These are phyloP conservation scores for Solanum raphanifolium DNA, from an alignment of 257 asterid genomes.

Conservation along the genomic window DNA sequence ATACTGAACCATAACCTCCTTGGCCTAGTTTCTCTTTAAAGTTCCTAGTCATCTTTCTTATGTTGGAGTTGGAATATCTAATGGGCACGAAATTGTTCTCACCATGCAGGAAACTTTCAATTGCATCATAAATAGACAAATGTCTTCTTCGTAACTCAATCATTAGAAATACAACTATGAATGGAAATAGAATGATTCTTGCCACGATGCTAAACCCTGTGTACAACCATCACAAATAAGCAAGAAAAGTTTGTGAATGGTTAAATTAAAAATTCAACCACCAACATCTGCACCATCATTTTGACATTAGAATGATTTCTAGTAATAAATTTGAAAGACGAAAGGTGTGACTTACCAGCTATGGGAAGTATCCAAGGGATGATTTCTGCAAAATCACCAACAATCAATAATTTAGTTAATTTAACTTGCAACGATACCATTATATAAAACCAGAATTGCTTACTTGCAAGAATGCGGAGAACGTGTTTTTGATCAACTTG, in stretches of 20 bases:
- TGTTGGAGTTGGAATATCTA: slow-evolving; percentile 5
- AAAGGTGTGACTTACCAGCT: background rate
- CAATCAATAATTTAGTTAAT: background rate
- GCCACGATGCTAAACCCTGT: background rate
- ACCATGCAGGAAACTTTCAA: slow-evolving; percentile 3
- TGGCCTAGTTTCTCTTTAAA: slow-evolving; percentile 5
- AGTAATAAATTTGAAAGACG: background rate
- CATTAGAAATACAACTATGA: background rate
- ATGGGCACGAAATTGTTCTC: slow-evolving; percentile 4
- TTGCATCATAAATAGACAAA: background rate
- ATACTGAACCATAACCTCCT: slow-evolving; percentile 6
- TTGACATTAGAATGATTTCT: background rate
- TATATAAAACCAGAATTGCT: background rate
- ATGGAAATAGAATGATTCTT: background rate
- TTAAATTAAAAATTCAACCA: no score
- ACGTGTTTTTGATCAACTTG: background rate
- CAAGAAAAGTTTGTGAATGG: no score
- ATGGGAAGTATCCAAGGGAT: background rate
- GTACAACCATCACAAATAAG: background rate
- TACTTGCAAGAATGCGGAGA: background rate
- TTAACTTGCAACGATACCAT: background rate
- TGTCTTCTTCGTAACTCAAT: background rate
- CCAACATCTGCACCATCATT: background rate
- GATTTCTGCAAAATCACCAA: background rate
- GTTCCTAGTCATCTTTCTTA: slow-evolving; percentile 6